Percentiles rank a stretch among this genome's conserved stretches.
Conservation (phyloP, 805 yeast species). For the Isabelozyma rhagii region DNA sequence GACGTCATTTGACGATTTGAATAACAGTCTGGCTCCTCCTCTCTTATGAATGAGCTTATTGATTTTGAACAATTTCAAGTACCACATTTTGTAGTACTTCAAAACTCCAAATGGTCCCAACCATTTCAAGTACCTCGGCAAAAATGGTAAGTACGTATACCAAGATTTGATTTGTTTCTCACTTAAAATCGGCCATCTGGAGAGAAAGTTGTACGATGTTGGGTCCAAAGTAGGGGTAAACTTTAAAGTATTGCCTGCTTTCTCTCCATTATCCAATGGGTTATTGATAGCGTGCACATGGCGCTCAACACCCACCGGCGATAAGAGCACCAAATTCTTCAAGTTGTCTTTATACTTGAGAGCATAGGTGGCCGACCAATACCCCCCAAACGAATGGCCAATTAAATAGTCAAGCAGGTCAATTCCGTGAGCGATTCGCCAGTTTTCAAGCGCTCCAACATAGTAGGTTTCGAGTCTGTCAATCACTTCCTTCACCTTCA, state of each 20-base stretch:
- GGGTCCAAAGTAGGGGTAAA: conserved; percentile 42
- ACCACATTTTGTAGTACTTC: conserved; percentile 40
- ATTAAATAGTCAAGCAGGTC: conserved; percentile 56
- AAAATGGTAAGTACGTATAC: conserved; percentile 42
- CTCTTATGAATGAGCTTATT: conserved; percentile 29
- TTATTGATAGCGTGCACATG: conserved; percentile 58
- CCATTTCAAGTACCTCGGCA: conserved; percentile 46
- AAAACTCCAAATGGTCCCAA: conserved; percentile 41
- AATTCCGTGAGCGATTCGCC: conserved; percentile 53
- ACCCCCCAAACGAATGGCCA: conserved; percentile 82
- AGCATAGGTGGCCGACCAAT: conserved; percentile 63
- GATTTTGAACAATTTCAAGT: conserved; percentile 35
- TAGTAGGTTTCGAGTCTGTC: conserved; percentile 53
- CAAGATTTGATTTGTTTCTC: conserved; percentile 24
- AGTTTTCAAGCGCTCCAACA: conserved; percentile 55
- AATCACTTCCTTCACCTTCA: conserved; percentile 36
- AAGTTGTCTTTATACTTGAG: conserved; percentile 54
- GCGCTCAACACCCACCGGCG: conserved; percentile 80
- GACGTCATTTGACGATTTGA: conserved; percentile 24
- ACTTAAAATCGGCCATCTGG: conserved; percentile 44
- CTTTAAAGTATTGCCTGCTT: conserved; percentile 1
- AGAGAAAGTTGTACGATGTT: conserved; percentile 40
- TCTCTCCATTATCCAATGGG: conserved; percentile 14
- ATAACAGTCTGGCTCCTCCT: conserved; percentile 26
- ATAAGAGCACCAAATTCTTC: conserved; percentile 54